Evolutionary conservation across 2,329 filamentous ascomycete genomes (phyloP), one percentile per base, ranked within the genome.

Genomic region (Tolypocladium tropicale): DNA sequence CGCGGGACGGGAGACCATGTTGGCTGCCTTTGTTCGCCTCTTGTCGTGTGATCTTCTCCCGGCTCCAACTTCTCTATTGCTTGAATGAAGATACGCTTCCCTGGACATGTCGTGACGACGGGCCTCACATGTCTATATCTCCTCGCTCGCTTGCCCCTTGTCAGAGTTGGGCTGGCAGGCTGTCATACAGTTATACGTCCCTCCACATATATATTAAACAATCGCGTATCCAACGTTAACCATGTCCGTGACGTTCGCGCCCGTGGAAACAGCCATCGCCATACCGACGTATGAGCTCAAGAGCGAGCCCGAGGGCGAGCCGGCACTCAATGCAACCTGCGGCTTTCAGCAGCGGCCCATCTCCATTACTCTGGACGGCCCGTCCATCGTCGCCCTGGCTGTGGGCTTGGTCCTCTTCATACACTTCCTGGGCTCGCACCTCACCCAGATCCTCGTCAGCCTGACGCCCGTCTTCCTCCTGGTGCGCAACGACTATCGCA

Each of bases 401-500:
- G 57, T 78, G 32, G 60, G 72, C 23, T 72, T 84, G 56, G 74
- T 82, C 41, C 60, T 78, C 36, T 73, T 76, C 60, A 77, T 84
- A 63, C 78, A 82, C 61, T 74, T 78, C 56, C 61, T 81, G 49
- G 73, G 77, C 34, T 72, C 76, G 5, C 68, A 68, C n/a, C 62
- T 78, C 23, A 74, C 79, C 43, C 75, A 80, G 60, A 65, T 74
- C 53, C 64, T 83, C 52, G 73, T 85, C 53, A 66, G 77, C 23
- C 61, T 79, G n/a, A 67, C 77, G 9, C 80, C 80, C 1, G 52
- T 76, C 30, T 59, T 74, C 33, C 67, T 82, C 7, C 74, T 80
- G 58, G 70, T 89, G 63, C 82, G 83, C 65, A 82, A 83, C 65
- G 88, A 93, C 74, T 94, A 90, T 71, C 74, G 77, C 54, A 86